A percentile compares a stretch with the other conserved stretches of the same genome.
Conservation (phyloP, 768 basidiomycete genomes). For the Auriscalpium orientale region DNA sequence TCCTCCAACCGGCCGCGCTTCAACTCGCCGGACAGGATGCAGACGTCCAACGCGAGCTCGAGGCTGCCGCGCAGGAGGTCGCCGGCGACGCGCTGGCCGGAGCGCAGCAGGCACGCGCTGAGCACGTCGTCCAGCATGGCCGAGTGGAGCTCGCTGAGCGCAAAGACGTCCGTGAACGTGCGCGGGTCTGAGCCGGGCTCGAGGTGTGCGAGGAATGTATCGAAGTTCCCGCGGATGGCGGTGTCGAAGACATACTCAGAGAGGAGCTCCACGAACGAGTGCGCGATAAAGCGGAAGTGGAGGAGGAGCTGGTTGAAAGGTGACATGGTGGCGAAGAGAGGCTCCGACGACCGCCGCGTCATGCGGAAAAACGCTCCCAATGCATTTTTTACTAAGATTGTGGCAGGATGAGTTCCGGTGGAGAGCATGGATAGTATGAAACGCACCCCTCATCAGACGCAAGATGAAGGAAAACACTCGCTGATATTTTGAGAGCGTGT, state of each 20-base stretch:
- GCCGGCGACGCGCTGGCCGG: constrained; percentile 56
- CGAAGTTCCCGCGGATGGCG: constrained; percentile 75
- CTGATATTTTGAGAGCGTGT: constrained; percentile 79
- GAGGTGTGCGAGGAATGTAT: constrained; percentile 45
- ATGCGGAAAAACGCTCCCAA: constrained; percentile 59
- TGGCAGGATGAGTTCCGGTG: background rate
- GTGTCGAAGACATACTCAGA: constrained; percentile 70
- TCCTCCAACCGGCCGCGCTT: constrained; percentile 49
- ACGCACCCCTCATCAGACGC: constrained; percentile 67
- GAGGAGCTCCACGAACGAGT: constrained; percentile 62
- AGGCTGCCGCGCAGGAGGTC: constrained; percentile 58
- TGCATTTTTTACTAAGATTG: constrained; percentile 55
- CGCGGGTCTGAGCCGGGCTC: background rate
- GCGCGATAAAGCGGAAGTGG: constrained; percentile 67
- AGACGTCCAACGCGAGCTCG: constrained; percentile 60
- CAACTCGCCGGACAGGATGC: constrained; percentile 56
- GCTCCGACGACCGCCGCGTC: constrained; percentile 34
- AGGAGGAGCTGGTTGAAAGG: constrained; percentile 47
- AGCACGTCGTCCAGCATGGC: constrained; percentile 66
- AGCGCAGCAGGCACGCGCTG: constrained; percentile 64
- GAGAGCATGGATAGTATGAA: background rate
- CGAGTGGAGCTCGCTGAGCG: constrained; percentile 61
- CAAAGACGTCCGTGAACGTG: constrained; percentile 64
- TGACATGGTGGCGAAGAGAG: constrained; percentile 53
- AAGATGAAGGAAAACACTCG: constrained; percentile 75